phyloP scores from a whole-genome alignment of 441 rosid species.

The Populus hybrid region DNA sequence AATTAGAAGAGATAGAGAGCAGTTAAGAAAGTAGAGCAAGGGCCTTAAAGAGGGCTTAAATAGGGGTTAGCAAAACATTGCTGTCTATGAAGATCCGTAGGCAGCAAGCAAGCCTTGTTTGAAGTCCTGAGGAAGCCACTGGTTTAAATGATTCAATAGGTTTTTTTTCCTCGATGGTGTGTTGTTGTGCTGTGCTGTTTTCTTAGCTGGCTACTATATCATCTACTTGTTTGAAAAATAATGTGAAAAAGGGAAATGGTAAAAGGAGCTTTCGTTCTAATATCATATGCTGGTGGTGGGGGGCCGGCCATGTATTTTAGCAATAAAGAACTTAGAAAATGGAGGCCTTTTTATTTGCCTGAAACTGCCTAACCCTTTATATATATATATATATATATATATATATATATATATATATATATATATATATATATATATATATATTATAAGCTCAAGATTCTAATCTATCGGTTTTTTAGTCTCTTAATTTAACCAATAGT shows the following conservation, averaged over 20 bases:
- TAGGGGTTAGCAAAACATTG: conserved; percentile 38
- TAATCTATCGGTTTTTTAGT: background rate
- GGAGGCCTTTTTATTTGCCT: conserved; percentile 24
- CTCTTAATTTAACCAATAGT: background rate
- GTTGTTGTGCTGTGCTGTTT: conserved; percentile 8
- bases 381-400: too few relatives aligned
- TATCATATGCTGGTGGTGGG: conserved; percentile 8
- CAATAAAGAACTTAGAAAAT: background rate
- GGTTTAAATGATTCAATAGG: background rate
- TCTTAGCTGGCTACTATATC: conserved; percentile 13
- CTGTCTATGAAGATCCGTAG: conserved; percentile 53
- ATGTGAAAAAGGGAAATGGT: conserved; percentile 19
- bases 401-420: too few relatives aligned
- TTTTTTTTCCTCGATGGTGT: background rate
- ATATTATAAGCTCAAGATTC: too few relatives aligned
- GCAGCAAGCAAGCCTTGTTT: conserved; percentile 54
- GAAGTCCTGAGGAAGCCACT: conserved; percentile 40
- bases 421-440: too few relatives aligned
- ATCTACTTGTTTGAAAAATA: conserved; percentile 40
- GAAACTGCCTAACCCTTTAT: conserved; percentile 26
- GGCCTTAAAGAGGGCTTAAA: conserved; percentile 43
- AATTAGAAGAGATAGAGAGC: conserved; percentile 22
- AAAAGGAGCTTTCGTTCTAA: conserved; percentile 12
- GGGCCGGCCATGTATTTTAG: conserved; percentile 23
- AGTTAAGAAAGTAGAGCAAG: conserved; percentile 52